Evolutionary conservation across 495 filamentous ascomycete genomes (phyloP).

Genomic region (Beverwykella pulmonaria): DNA sequence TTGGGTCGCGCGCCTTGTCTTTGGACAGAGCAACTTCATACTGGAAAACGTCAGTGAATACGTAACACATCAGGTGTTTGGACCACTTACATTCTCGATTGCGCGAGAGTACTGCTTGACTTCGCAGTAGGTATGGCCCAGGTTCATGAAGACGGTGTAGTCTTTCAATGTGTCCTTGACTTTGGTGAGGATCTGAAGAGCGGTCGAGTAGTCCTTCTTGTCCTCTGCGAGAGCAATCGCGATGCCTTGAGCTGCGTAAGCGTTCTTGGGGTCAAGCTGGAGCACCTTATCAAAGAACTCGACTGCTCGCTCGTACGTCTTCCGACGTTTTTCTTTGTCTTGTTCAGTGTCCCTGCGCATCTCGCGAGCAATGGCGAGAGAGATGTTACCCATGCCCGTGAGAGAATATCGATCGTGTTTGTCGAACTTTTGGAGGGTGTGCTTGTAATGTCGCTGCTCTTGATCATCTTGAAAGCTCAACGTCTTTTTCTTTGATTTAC

Average conservation of each 20-base stretch:
- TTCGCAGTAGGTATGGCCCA: constrained; percentile 90
- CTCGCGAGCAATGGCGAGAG: constrained; percentile 81
- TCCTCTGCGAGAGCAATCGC: constrained; percentile 93
- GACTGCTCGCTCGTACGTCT: constrained; percentile 84
- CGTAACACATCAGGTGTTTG: neutral
- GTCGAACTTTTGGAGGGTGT: constrained; percentile 73
- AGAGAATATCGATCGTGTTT: constrained; percentile 86
- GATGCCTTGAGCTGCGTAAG: constrained; percentile 93
- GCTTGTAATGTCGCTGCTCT: constrained; percentile 92
- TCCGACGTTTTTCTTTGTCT: constrained; percentile 86
- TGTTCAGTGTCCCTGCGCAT: constrained; percentile 87
- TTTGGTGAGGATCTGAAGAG: constrained; percentile 83
- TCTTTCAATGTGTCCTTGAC: constrained; percentile 87
- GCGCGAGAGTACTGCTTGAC: constrained; percentile 83
- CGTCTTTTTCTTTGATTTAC: constrained; percentile 71
- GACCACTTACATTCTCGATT: constrained; percentile 68
- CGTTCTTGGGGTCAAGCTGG: constrained; percentile 88
- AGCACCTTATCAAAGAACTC: constrained; percentile 99
- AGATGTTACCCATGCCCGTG: constrained; percentile 84
- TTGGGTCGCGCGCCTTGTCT: constrained; percentile 75
- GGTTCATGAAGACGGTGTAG: constrained; percentile 81
- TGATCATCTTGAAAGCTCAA: constrained; percentile 83
- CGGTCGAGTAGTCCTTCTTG: constrained; percentile 78
- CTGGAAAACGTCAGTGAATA: constrained; percentile 44
- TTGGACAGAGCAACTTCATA: constrained; percentile 89